These are phyloP conservation scores for Neopestalotiopsis clavispora DNA, from an alignment of 2,329 filamentous ascomycete species.

Conservation along the genomic window DNA sequence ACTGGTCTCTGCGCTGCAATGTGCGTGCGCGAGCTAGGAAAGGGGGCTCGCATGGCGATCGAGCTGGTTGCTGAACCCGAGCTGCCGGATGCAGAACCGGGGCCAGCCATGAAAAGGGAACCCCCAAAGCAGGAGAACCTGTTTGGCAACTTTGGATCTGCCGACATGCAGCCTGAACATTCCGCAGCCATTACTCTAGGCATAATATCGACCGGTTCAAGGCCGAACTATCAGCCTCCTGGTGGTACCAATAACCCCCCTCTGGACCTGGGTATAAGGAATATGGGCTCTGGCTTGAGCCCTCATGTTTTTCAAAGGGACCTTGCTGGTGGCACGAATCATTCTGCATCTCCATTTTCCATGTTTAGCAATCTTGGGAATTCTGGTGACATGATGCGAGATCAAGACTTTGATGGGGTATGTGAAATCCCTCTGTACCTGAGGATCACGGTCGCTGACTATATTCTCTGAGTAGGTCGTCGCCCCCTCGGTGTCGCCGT, in stretches of 20 bases:
- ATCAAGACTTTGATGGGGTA: constrained; percentile 64
- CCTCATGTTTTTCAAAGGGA: constrained; percentile 42
- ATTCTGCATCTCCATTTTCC: constrained; percentile 52
- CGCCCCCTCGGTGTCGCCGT: too few relatives aligned
- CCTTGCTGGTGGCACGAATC: constrained; percentile 36
- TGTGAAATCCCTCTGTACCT: constrained; percentile 30
- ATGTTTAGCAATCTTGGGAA: constrained; percentile 54
- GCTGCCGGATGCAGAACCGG: not conserved
- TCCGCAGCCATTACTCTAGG: constrained; percentile 47
- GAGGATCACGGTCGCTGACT: constrained; percentile 26
- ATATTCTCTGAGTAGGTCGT: too few relatives aligned
- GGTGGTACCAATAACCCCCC: constrained; percentile 45
- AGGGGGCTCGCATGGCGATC: not conserved
- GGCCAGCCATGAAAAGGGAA: constrained; percentile 15
- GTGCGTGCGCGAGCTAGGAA: constrained; percentile 1
- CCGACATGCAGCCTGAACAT: constrained; percentile 43
- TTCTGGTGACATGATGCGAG: constrained; percentile 47
- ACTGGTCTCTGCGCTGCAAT: constrained; percentile 3
- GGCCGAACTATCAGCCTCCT: constrained; percentile 41
- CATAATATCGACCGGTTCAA: constrained; percentile 45
- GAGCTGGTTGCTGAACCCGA: not conserved
- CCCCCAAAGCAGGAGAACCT: constrained; percentile 28
- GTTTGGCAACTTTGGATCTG: constrained; percentile 32
- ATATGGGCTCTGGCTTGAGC: constrained; percentile 34
- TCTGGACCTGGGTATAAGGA: constrained; percentile 45